A percentile compares a stretch with the other conserved stretches of the same genome.
Evolutionary conservation across 164 flowering plant species (phyloP).

Genomic region (Akebia trifoliata): DNA sequence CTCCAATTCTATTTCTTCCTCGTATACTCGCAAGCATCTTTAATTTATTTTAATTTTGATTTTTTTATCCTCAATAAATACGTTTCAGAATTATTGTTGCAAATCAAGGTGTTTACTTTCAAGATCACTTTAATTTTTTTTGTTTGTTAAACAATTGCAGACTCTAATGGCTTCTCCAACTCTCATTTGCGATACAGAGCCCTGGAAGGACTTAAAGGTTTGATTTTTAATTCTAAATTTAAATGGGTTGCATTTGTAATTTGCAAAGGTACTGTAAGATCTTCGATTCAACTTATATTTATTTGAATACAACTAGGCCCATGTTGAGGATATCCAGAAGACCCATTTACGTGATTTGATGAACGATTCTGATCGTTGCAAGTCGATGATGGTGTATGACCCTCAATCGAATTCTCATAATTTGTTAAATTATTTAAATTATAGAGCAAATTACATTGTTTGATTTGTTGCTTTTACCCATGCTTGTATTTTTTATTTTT

Average conservation of each 20-base stretch:
- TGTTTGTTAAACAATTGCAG: not conserved
- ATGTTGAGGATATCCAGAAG: slow-evolving; percentile 69
- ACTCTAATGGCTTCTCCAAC: slow-evolving; percentile 49
- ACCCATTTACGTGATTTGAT: slow-evolving; percentile 84
- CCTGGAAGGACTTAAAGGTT: slow-evolving; percentile 90
- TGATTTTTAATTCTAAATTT: not conserved
- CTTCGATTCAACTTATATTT: not conserved
- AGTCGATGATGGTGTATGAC: slow-evolving; percentile 82
- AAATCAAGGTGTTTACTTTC: no score
- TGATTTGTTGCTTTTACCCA: not conserved
- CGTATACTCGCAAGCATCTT: no score
- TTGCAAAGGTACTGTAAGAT: not conserved
- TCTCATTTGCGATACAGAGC: slow-evolving; percentile 67
- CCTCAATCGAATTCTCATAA: not conserved
- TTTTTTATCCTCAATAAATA: no score
- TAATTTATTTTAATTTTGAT: no score
- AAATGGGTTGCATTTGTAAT: not conserved
- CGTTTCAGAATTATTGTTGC: no score
- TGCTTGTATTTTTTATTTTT: not conserved
- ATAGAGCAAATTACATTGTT: not conserved
- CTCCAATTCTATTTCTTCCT: no score
- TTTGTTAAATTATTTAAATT: not conserved
- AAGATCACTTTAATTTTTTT: not conserved
- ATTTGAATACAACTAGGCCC: slow-evolving; percentile 39
- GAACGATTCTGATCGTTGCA: slow-evolving; percentile 62